These are phyloP conservation scores for Amauroascus verrucosus DNA, from an alignment of 2,329 filamentous ascomycete genomes.

Conservation along the genomic window DNA sequence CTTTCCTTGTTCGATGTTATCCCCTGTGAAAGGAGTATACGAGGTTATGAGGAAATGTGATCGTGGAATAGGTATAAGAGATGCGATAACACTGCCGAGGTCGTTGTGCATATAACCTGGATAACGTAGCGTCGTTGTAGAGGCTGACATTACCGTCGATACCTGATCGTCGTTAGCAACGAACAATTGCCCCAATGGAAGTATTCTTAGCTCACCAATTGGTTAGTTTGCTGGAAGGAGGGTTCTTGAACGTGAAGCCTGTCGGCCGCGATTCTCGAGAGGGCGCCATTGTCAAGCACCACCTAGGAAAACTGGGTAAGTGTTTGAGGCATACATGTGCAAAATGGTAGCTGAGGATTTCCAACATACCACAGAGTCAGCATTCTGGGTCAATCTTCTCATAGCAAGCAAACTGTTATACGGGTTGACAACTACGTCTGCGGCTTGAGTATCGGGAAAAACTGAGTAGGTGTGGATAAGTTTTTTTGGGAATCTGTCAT, in stretches of 20 bases:
- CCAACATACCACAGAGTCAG: constrained; percentile 71
- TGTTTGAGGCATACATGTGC: constrained; percentile 18
- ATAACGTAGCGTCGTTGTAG: constrained; percentile 90
- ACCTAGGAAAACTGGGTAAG: constrained; percentile 37
- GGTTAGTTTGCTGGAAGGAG: constrained; percentile 95
- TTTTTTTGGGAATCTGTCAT: constrained; percentile 97
- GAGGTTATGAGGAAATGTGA: constrained; percentile 98
- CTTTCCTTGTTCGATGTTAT: constrained; percentile 93
- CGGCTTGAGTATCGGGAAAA: constrained; percentile 84
- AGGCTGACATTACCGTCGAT: constrained; percentile 96
- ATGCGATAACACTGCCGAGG: constrained; percentile 90
- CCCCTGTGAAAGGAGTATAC: constrained; percentile 94
- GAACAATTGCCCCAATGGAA: not conserved
- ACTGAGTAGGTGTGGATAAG: constrained; percentile 98
- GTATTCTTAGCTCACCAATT: constrained; percentile 53
- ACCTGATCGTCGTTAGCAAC: constrained; percentile 41
- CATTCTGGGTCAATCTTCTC: constrained; percentile 84
- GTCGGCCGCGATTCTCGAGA: constrained; percentile 89
- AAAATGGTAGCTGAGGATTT: not conserved
- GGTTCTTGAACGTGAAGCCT: constrained; percentile 89
- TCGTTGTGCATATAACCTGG: constrained; percentile 99
- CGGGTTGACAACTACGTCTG: constrained; percentile 91
- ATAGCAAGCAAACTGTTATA: constrained; percentile 95
- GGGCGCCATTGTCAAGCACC: constrained; percentile 88
- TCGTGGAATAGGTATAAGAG: constrained; percentile 87